These are phyloP conservation scores for Nakaseomyces uthaithaninus DNA, from an alignment of 1,139 yeast species.

Conservation along the genomic window DNA sequence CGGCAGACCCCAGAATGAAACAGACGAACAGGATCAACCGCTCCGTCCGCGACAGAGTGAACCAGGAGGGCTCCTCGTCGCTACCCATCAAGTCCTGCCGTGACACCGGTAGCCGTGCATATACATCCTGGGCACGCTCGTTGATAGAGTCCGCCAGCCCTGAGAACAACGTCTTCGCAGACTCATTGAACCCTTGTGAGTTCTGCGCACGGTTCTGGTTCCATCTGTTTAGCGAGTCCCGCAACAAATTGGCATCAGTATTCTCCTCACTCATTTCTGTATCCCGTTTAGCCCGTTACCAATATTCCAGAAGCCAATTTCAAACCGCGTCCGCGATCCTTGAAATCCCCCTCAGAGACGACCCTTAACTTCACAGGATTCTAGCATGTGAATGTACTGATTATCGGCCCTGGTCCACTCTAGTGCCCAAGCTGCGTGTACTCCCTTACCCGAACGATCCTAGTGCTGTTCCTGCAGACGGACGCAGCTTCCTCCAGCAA, in stretches of 20 bases:
- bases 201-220: slow-evolving; percentile 27
- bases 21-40: slow-evolving; percentile 69
- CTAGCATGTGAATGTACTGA: too few species aligned
- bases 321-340: too few species aligned
- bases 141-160: slow-evolving; percentile 36
- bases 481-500: too few species aligned
- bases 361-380: too few species aligned
- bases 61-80: slow-evolving; percentile 54
- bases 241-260: slow-evolving; percentile 18
- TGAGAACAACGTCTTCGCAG: slow-evolving; percentile 34
- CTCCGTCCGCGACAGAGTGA: slow-evolving; percentile 64
- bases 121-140: slow-evolving; percentile 40
- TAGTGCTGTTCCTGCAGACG: too few species aligned
- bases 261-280: slow-evolving; percentile 5
- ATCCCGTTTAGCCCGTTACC: too few species aligned
- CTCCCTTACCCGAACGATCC: too few species aligned
- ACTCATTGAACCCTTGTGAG: slow-evolving; percentile 28
- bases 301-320: too few species aligned
- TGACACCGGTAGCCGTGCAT: slow-evolving; percentile 45
- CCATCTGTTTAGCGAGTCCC: slow-evolving; percentile 37
- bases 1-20: slow-evolving; percentile 65
- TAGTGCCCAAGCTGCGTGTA: too few species aligned
- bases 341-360: neutral
- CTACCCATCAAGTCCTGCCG: slow-evolving; percentile 40
- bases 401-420: too few species aligned